These are phyloP conservation scores for Excoecaria agallocha DNA, from an alignment of 345 rosid genomes.

Conservation along the genomic window DNA sequence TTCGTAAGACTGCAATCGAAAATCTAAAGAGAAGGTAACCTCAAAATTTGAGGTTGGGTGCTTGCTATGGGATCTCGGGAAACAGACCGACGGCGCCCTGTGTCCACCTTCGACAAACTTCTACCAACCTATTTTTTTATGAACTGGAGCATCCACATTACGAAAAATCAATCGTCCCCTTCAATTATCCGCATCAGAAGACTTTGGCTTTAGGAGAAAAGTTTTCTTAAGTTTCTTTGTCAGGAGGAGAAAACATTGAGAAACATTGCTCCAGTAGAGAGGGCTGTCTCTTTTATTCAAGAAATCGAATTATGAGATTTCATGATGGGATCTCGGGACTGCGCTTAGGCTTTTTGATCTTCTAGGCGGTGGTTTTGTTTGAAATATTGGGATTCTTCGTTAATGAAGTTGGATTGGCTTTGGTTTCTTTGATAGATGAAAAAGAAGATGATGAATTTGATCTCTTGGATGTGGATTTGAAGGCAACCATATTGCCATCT, in stretches of 20 bases:
- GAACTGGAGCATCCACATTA: conserved; percentile 27
- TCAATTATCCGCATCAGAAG: conserved; percentile 18
- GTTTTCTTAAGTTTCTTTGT: background rate
- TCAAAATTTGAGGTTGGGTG: conserved; percentile 34
- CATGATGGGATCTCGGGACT: conserved; percentile 40
- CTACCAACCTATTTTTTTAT: conserved; percentile 27
- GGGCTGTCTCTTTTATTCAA: conserved; percentile 59
- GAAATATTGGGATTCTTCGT: conserved; percentile 1
- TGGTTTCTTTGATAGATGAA: conserved; percentile 23
- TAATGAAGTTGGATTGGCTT: conserved; percentile 11
- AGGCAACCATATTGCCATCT: conserved; percentile 42
- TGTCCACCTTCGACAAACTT: conserved; percentile 43
- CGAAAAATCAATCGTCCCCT: conserved; percentile 57
- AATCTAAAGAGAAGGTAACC: conserved; percentile 26
- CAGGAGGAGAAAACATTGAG: no score
- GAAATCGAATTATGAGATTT: conserved; percentile 41
- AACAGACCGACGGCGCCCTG: conserved; percentile 47
- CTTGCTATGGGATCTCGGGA: conserved; percentile 46
- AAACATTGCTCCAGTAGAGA: conserved; percentile 39
- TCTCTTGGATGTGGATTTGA: conserved; percentile 47
- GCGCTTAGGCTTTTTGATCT: conserved; percentile 69
- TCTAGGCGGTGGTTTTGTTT: conserved; percentile 32
- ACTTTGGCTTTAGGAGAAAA: conserved; percentile 5
- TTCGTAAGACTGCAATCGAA: background rate
- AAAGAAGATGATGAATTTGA: conserved; percentile 9